Evolutionary conservation across 192 early-diverging fungal species (phyloP), one percentile per base, ranked within the genome.

Genomic region (Jimgerdemannia lactiflua): DNA sequence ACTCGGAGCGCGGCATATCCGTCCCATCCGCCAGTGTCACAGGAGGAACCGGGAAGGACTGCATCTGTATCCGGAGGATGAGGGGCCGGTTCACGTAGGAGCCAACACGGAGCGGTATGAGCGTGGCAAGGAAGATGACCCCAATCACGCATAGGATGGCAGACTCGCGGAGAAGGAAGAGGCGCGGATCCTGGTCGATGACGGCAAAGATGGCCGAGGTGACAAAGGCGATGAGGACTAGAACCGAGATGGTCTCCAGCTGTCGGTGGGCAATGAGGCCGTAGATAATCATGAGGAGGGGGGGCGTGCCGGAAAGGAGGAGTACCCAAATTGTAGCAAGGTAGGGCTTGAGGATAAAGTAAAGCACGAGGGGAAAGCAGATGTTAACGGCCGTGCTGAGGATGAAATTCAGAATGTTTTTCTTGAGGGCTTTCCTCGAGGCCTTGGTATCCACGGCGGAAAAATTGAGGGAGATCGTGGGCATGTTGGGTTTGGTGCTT

Each of bases 111-210:
- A 86, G 63, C 4, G 85, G 85, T 11, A 86, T 70, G 43, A 86
- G 67, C 1, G 80, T 82, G 42, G 70, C 40, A 20, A 86, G 19
- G 44, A 86, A 79, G 65, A 82, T 70, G 2, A 80, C 41, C 67
- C 85, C 80, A 39, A 77, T 73, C 9, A 75, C 78, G 39, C 78
- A 64, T 1, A 83, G 84, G 65, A 84, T 78, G 63, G 77, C 63
- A 2, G 85, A 86, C 70, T 86, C 85, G 67, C 85, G 74, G 68
- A 86, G 70, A 14, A 86, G 73, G 69, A 78, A 76, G 6, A 84
- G 69, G 63, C 82, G 72, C 20, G 85, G 78, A 71, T 86, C 79
- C 14, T 71, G 64, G 67, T 86, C 74, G 17, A 86, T 71, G 43
- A 80, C 66, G 17, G 85, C 79, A 4, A 86, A 70, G 20, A 86